Evolutionary conservation across 805 yeast genomes (phyloP).

Genomic region (Starmerella tilneyi): DNA sequence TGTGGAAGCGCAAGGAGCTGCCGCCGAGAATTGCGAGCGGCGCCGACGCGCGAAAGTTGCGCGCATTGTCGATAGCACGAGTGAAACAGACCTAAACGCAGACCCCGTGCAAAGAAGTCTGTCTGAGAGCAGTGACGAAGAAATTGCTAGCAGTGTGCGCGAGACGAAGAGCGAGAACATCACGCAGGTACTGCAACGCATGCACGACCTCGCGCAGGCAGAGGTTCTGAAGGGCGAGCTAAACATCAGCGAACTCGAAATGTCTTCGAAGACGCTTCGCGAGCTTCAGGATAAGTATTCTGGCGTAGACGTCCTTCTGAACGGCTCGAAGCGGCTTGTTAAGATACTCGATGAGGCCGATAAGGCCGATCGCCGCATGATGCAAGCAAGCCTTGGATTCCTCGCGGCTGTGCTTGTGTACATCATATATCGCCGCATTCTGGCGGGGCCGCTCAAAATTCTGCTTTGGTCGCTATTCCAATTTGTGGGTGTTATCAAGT

Average conservation of each 20-base stretch:
- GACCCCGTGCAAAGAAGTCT: neutral
- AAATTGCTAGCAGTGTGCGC: slow-evolving; percentile 11
- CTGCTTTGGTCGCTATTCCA: slow-evolving; percentile 27
- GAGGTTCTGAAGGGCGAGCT: slow-evolving; percentile 33
- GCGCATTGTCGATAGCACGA: neutral
- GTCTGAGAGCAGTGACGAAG: neutral
- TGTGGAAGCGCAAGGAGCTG: slow-evolving; percentile 23
- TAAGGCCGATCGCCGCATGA: slow-evolving; percentile 31
- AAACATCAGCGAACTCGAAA: slow-evolving; percentile 34
- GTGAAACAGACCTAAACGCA: neutral
- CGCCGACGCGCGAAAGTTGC: neutral
- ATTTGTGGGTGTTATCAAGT: slow-evolving; percentile 19
- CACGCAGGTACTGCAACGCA: slow-evolving; percentile 28
- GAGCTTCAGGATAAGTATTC: slow-evolving; percentile 32
- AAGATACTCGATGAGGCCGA: slow-evolving; percentile 35
- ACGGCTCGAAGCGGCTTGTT: slow-evolving; percentile 32
- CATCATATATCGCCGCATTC: slow-evolving; percentile 34
- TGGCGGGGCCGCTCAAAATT: slow-evolving; percentile 32
- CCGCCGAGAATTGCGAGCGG: neutral
- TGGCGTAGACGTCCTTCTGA: slow-evolving; percentile 32
- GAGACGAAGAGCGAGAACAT: slow-evolving; percentile 27
- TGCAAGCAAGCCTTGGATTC: slow-evolving; percentile 33
- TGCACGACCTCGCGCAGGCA: slow-evolving; percentile 33
- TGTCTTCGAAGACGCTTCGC: slow-evolving; percentile 29
- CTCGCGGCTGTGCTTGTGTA: slow-evolving; percentile 31